Base-by-base conservation (phyloP, 1,139 yeast genomes). In the Candida sojae region DNA sequence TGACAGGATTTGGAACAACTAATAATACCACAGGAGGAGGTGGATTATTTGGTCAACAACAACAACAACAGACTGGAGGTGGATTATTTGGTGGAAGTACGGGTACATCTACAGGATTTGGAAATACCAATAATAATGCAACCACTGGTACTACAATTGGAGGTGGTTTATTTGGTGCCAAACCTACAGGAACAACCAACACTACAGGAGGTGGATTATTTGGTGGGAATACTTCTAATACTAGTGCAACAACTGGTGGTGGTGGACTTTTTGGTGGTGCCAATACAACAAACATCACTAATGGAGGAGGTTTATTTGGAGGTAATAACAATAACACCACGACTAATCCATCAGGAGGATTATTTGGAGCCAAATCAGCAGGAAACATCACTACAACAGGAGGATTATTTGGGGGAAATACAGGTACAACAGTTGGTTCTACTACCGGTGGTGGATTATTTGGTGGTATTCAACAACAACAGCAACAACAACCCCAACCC, bases 361-460 rank as follows among this genome's bases (percentile, higher is more conserved):
- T 59, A 13, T 60, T 60, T 48, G 63, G 64, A n/a, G n/a, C n/a
- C n/a, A n/a, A n/a, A n/a, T n/a, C n/a, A n/a, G n/a, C n/a, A n/a
- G n/a, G n/a, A n/a, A n/a, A n/a, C n/a, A n/a, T n/a, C n/a, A n/a
- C n/a, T n/a, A n/a, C n/a, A n/a, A n/a, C n/a, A n/a, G n/a, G n/a
- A n/a, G n/a, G n/a, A 17, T 49, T 57, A 42, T 58, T 58, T 51
- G 61, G 62, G n/a, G n/a, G n/a, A n/a, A n/a, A n/a, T n/a, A n/a
- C n/a, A 2, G 48, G 46, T 40, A 48, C 54, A 29, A 48, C 57
- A 50, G 23, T 36, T 21, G 48, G 32, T 2, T 49, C 21, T 35
- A 43, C 57, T 28, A 46, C 57, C 36, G 63, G 48, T 6, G 53
- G 54, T 34, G 59, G 50, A 34, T 58, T 40, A 47, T 61, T 39